Evolutionary conservation across 768 basidiomycete species (phyloP), one percentile per base, ranked within the genome.

Genomic region (Boletus sp.): DNA sequence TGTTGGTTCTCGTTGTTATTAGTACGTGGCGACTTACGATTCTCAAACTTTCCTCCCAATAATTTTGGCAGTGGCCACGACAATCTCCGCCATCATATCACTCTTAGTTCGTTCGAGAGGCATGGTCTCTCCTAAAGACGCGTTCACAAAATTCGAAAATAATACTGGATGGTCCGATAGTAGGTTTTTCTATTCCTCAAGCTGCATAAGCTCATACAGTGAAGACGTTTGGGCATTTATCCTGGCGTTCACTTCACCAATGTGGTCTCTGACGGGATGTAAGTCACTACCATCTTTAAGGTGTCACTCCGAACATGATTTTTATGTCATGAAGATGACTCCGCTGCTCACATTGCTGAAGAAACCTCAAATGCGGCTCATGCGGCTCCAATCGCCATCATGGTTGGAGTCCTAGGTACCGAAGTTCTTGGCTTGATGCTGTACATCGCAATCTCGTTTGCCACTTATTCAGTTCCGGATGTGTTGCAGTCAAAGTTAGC

Each of bases 291-390:
- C 9, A 5, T 30, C 5, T 47, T 17, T 32, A 9, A 14, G 20
- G 10, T 2, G 17, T 7, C n/a, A 42, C 17, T 10, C 28, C 17
- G 24, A 35, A 24, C n/a, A 12, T 47, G 20, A 47, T 29, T 46
- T 29, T 41, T 12, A 5, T 29, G 15, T 11, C 20, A 14, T 18
- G 57, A 63, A 80, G 78, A 79, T 30, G 78, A 80, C 61, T 80
- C 78, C 14, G 78, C 77, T 8, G 79, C 73, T 5, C 78, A 79
- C 52, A 77, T 80, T n/a, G 72, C 79, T 6, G 78, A 79, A 58
- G 77, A 80, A 67, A 76, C 73, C 0, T 67, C 77, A 5, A 75
- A 76, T 47, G 76, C 76, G 17, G 73, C 77, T 4, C 64, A 68
- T 18, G 75, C 76, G 9, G 78, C 76, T n/a, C 78, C 79, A 6